Percentiles rank a stretch among this genome's conserved stretches.
Evolutionary conservation across 2,329 filamentous ascomycete species (phyloP).

Genomic region (Fusarium sterilihyphosum): DNA sequence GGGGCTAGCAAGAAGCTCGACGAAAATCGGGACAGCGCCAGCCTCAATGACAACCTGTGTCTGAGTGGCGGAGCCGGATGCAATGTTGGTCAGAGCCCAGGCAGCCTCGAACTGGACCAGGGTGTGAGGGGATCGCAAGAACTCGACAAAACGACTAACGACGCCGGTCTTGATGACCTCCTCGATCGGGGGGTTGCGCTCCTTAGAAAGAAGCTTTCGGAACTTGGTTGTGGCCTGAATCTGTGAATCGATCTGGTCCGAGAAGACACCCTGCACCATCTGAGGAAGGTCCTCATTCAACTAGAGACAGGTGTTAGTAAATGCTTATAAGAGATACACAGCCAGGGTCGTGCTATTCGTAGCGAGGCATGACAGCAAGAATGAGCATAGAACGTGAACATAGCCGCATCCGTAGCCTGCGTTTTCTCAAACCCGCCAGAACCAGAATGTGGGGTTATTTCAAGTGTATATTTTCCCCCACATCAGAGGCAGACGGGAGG

Average conservation of each 20-base stretch:
- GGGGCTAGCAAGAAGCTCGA: constrained; percentile 92
- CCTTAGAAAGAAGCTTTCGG: constrained; percentile 96
- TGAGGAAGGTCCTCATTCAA: constrained; percentile 97
- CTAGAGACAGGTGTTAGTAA: constrained; percentile 58
- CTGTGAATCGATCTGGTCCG: constrained; percentile 96
- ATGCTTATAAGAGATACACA: constrained; percentile 1
- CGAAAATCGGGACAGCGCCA: constrained; percentile 97
- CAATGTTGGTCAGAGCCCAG: constrained; percentile 99
- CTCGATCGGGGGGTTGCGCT: constrained; percentile 98
- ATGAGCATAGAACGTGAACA: constrained; percentile 17
- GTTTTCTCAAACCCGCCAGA: constrained; percentile 27
- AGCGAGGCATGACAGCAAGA: neutral
- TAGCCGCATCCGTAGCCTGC: neutral
- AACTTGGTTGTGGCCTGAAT: constrained; percentile 99
- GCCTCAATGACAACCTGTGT: constrained; percentile 99
- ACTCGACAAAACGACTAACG: constrained; percentile 96
- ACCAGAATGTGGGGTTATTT: constrained; percentile 47
- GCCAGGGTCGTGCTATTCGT: constrained; percentile 4
- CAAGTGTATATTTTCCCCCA: constrained; percentile 47
- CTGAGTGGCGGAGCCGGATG: constrained; percentile 94
- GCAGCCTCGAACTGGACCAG: constrained; percentile 99
- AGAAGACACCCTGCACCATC: constrained; percentile 98
- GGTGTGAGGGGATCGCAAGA: constrained; percentile 96
- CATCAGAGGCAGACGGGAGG: constrained; percentile 40
- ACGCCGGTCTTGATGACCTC: constrained; percentile 99